Base-by-base conservation (phyloP, 2,329 filamentous ascomycete genomes). In the Bisporella sp. region DNA sequence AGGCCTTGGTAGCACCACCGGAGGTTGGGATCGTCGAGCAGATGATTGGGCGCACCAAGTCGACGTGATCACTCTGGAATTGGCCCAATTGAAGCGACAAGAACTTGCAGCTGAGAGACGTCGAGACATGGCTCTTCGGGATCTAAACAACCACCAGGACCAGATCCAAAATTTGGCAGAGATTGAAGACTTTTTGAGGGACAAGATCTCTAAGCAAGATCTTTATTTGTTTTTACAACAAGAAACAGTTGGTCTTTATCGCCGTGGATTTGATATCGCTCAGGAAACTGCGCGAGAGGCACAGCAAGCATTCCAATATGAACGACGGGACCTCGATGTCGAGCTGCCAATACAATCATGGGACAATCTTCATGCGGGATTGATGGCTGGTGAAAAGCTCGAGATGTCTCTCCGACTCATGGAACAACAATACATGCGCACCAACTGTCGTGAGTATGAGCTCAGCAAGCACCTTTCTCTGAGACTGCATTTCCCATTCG, bases 311-410 rank as follows among this genome's bases (percentile, higher is more conserved):
- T 47, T 47, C 45, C 11, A 40, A 4, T 47, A 39, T 29, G 45
- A 47, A 29, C 31, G 45, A 11, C 32, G 45, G 6, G 40, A 42
- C 21, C 11, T 7, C 40, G 40, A 42, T 37, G 7, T 37, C 33
- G 33, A n/a, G n/a, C n/a, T 37, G n/a, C 33, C 33, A 32, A 35
- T 5, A 41, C 42, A 9, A 41, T 41, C 8, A 41, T 51, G 49
- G 45, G 32, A 39, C 31, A 13, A 33, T 5, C 31, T 46, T 28
- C 44, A 29, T 8, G 49, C 47, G 30, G 49, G 49, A 5, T 31
- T 51, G 8, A 29, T 51, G n/a, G 49, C 49, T 39, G 49, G 33
- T 8, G 49, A 51, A 12, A n/a, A 6, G 6, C 39, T 51, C 28
- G 32, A 51, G 6, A 2, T 43, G 28, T 37, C 46, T n/a, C 13